Base-by-base conservation (phyloP, 1,284 basidiomycete species). In the Cutaneotrichosporon cutaneum region DNA sequence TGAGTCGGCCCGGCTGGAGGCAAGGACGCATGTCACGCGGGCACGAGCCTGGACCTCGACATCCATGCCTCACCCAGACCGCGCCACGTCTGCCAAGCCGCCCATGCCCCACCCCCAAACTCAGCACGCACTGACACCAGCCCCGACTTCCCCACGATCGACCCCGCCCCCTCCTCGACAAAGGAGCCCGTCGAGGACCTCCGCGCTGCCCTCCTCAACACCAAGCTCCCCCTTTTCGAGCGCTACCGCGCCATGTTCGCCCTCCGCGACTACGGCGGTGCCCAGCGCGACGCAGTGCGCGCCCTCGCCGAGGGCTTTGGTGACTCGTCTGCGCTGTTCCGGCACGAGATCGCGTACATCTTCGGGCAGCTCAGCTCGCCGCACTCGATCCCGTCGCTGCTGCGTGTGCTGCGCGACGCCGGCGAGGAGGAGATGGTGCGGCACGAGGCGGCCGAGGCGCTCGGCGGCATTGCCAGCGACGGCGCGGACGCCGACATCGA, bases 191-290 rank as follows among this genome's bases (percentile, higher is more conserved):
- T 81, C 64, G 56, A 76, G 30, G 77, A 82, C n/a, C 86, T 97
- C 18, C 85, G 85, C 48, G 70, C 78, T 2, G 84, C 84, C 11
- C 83, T 98, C 0, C 83, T 95, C 30, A 84, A 96, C 75, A 84
- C 82, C 3, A 79, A 80, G 5, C 81, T 89, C 1, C 85, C 91
- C 0, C 85, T 99, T 0, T 99, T 99, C 72, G 88, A 94, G 69
- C 87, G 96, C 39, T 99, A 99, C 77, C 87, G 96, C 16, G 95
- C 96, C 47, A 99, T 99, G 96, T 99, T 99, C 76, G 90, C 92
- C 0, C 84, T 99, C 52, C 87, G 96, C 30, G 94, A 97, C 78
- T 89, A 92, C 54, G 91, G 91, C 30, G 88, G 88, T 0, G 61
- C 67, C 14, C 70, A 69, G 14, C 74, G 77, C 58, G 80, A 80